Percentiles rank a stretch among this genome's conserved stretches.
These are phyloP conservation scores for Cavenderia fasciculata DNA, from an alignment of 78 protist genomes.

Conservation along the genomic window DNA sequence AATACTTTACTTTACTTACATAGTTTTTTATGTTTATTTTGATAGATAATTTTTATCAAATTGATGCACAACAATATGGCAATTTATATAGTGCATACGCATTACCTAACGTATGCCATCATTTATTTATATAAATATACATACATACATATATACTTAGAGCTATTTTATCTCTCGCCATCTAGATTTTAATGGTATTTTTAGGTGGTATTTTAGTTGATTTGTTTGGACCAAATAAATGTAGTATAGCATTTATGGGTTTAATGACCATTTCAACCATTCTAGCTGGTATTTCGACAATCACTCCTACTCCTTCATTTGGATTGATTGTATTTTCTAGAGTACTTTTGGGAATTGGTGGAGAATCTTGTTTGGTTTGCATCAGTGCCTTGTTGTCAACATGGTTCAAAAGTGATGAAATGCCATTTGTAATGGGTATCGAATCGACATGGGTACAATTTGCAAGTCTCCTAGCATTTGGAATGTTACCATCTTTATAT, in stretches of 20 bases:
- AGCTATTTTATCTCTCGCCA: no score
- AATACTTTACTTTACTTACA: no score
- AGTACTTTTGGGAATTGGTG: constrained; percentile 54
- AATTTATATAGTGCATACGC: constrained; percentile 38
- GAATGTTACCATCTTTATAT: constrained; percentile 17
- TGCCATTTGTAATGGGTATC: constrained; percentile 18
- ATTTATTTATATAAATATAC: no score
- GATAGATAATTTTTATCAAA: background rate
- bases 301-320: background rate
- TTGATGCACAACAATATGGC: constrained; percentile 18
- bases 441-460: constrained; percentile 56
- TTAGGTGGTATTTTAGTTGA: constrained; percentile 70
- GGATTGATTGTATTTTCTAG: constrained; percentile 25
- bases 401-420: background rate
- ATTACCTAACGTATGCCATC: constrained; percentile 48
- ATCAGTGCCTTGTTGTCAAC: constrained; percentile 6
- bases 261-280: constrained; percentile 7
- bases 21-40: no score
- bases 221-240: constrained; percentile 32
- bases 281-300: constrained; percentile 5
- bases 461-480: constrained; percentile 42
- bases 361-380: constrained; percentile 51
- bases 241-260: constrained; percentile 21
- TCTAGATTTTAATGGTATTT: constrained; percentile 41
- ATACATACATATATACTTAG: no score